These are phyloP conservation scores for Aquilaria malaccensis DNA, from an alignment of 345 rosid species.

Conservation along the genomic window DNA sequence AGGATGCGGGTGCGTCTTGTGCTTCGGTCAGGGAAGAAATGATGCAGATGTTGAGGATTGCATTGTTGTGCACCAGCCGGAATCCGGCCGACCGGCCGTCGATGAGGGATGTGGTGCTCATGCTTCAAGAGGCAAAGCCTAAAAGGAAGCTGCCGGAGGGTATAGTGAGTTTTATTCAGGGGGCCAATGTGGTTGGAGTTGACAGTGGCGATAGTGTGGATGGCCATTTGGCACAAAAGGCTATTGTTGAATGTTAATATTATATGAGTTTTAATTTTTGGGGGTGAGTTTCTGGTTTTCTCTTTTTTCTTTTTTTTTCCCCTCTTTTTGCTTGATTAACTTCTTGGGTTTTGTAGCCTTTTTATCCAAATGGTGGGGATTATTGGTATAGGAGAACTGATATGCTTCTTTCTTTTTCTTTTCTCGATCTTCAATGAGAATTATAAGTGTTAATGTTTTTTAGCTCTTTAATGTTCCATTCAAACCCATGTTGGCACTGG, in stretches of 20 bases:
- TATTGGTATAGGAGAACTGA: conserved; percentile 48
- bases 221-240: conserved; percentile 27
- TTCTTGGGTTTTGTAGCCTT: not conserved
- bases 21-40: conserved; percentile 70
- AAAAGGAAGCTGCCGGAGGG: conserved; percentile 56
- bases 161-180: conserved; percentile 6
- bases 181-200: conserved; percentile 20
- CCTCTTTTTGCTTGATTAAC: too few species aligned
- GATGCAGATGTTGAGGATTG: conserved; percentile 81
- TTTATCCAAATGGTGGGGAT: conserved; percentile 28
- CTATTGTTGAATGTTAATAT: conserved; percentile 46
- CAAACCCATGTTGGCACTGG: not conserved
- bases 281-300: not conserved
- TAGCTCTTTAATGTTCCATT: conserved; percentile 10
- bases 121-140: conserved; percentile 92
- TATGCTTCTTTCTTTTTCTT: not conserved
- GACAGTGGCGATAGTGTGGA: conserved; percentile 12
- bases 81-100: conserved; percentile 90
- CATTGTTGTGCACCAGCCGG: conserved; percentile 70
- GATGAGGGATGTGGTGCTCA: conserved; percentile 92
- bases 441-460: conserved; percentile 20
- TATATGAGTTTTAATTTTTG: conserved; percentile 17
- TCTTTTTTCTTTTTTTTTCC: not conserved
- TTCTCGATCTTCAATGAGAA: conserved; percentile 18
- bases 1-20: conserved; percentile 69